Evolutionary conservation across 768 basidiomycete genomes (phyloP).

Genomic region (Podaxis sp.): DNA sequence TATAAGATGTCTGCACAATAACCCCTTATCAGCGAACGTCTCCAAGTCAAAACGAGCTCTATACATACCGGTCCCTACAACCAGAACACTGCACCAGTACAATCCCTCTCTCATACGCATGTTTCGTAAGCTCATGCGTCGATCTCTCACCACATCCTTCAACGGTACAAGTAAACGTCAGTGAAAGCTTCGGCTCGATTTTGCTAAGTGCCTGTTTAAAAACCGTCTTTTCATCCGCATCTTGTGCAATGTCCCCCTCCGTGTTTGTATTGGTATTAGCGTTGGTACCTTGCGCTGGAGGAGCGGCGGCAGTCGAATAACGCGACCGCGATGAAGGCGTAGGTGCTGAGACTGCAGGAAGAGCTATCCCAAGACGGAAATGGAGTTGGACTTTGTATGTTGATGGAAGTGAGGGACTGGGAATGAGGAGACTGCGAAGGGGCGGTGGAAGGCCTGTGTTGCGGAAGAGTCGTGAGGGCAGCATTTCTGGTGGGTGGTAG

Average conservation of each 20-base stretch:
- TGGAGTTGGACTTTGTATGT: slow-evolving; percentile 34
- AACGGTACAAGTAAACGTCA: slow-evolving; percentile 89
- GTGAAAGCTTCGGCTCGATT: slow-evolving; percentile 59
- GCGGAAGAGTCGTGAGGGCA: slow-evolving; percentile 45
- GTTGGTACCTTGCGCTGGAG: neutral
- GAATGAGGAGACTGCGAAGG: slow-evolving; percentile 40
- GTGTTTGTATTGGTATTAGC: neutral
- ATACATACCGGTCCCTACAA: slow-evolving; percentile 75
- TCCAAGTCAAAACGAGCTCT: neutral
- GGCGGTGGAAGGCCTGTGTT: slow-evolving; percentile 44
- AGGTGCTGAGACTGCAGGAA: slow-evolving; percentile 12
- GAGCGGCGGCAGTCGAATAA: slow-evolving; percentile 10
- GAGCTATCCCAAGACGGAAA: slow-evolving; percentile 28
- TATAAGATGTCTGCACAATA: slow-evolving; percentile 64
- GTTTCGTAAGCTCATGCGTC: slow-evolving; percentile 83
- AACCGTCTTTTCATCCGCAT: slow-evolving; percentile 1
- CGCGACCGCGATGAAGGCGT: slow-evolving; percentile 15
- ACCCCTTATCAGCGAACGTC: neutral
- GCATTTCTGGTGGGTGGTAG: slow-evolving; percentile 32
- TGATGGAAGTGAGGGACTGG: slow-evolving; percentile 35
- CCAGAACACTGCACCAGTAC: slow-evolving; percentile 90
- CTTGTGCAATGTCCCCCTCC: neutral
- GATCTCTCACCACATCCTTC: slow-evolving; percentile 71
- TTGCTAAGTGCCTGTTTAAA: slow-evolving; percentile 3
- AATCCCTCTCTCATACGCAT: slow-evolving; percentile 84